Evolutionary conservation across 176 grass and related monocot genomes (phyloP).

Genomic region (Oryza glaberrima): DNA sequence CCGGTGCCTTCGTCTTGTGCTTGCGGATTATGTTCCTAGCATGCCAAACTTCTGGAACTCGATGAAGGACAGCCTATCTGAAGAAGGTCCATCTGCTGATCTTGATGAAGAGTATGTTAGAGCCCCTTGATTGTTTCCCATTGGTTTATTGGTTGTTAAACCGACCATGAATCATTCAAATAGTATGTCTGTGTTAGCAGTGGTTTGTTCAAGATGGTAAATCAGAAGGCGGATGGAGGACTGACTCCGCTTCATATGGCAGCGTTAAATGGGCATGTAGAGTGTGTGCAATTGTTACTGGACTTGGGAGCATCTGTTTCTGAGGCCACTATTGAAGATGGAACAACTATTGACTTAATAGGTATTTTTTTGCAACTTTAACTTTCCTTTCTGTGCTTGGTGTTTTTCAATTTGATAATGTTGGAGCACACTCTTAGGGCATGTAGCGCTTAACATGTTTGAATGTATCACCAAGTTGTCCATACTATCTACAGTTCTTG

Average conservation of each 20-base stretch:
- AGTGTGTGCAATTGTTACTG: slow-evolving; percentile 81
- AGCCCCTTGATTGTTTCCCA: slow-evolving; percentile 1
- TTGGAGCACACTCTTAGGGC: neutral
- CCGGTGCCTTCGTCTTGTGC: slow-evolving; percentile 80
- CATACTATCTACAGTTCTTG: slow-evolving; percentile 1
- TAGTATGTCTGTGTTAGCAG: slow-evolving; percentile 42
- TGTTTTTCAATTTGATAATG: slow-evolving; percentile 1
- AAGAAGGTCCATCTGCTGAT: slow-evolving; percentile 57
- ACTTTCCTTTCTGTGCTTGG: neutral
- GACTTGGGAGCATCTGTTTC: slow-evolving; percentile 79
- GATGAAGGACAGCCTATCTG: slow-evolving; percentile 50
- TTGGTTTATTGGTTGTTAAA: neutral
- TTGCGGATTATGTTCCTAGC: slow-evolving; percentile 86
- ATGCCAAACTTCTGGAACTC: slow-evolving; percentile 52
- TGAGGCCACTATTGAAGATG: slow-evolving; percentile 85
- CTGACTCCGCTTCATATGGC: slow-evolving; percentile 97
- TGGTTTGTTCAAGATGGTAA: slow-evolving; percentile 61
- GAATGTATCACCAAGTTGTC: neutral
- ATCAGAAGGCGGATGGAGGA: slow-evolving; percentile 82
- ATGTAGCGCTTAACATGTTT: slow-evolving; percentile 25
- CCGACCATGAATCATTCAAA: neutral
- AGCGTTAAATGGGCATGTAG: slow-evolving; percentile 81
- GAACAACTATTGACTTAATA: slow-evolving; percentile 87
- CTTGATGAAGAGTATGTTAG: slow-evolving; percentile 66
- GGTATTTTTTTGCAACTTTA: slow-evolving; percentile 52